These are phyloP conservation scores for Trichoderma parareesei DNA, from an alignment of 495 filamentous ascomycete species.

Conservation along the genomic window DNA sequence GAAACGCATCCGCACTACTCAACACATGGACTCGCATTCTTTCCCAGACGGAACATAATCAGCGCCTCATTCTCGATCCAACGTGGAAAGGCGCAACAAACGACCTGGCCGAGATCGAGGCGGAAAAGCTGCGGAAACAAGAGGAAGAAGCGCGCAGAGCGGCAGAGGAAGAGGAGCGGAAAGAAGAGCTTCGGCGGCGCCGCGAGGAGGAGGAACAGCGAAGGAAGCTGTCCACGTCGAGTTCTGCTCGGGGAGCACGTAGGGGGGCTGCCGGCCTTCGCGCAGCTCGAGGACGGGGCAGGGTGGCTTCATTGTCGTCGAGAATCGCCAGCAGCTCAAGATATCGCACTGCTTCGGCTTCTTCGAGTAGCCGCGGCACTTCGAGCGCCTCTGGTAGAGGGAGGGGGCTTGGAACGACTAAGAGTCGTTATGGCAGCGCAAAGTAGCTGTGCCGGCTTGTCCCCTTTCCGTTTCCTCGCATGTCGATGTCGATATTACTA, in stretches of 20 bases:
- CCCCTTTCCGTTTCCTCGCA: background rate
- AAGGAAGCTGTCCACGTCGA: slow-evolving; percentile 36
- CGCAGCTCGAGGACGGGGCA: slow-evolving; percentile 20
- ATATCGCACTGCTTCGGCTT: slow-evolving; percentile 23
- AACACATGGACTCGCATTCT: slow-evolving; percentile 95
- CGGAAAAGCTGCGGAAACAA: slow-evolving; percentile 58
- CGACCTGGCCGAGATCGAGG: slow-evolving; percentile 76
- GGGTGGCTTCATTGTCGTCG: slow-evolving; percentile 18
- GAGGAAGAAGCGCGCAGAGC: slow-evolving; percentile 68
- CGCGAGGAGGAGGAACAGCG: slow-evolving; percentile 66
- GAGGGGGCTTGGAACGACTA: slow-evolving; percentile 27
- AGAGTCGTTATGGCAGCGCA: slow-evolving; percentile 22
- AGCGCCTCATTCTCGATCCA: slow-evolving; percentile 80
- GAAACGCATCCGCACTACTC: slow-evolving; percentile 84
- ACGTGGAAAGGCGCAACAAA: slow-evolving; percentile 82
- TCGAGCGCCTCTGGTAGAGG: slow-evolving; percentile 39
- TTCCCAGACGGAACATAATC: slow-evolving; percentile 94
- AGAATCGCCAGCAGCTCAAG: slow-evolving; percentile 20
- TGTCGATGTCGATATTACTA: background rate
- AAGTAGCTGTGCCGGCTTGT: slow-evolving; percentile 5
- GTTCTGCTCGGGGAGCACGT: slow-evolving; percentile 16
- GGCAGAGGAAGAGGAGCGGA: slow-evolving; percentile 63
- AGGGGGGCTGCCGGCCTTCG: slow-evolving; percentile 15
- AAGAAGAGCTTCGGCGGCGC: slow-evolving; percentile 59
- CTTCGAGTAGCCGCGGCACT: slow-evolving; percentile 22